Evolutionary conservation across 352 stramenopile species (phyloP).

Genomic region (Plasmopara halstedii): DNA sequence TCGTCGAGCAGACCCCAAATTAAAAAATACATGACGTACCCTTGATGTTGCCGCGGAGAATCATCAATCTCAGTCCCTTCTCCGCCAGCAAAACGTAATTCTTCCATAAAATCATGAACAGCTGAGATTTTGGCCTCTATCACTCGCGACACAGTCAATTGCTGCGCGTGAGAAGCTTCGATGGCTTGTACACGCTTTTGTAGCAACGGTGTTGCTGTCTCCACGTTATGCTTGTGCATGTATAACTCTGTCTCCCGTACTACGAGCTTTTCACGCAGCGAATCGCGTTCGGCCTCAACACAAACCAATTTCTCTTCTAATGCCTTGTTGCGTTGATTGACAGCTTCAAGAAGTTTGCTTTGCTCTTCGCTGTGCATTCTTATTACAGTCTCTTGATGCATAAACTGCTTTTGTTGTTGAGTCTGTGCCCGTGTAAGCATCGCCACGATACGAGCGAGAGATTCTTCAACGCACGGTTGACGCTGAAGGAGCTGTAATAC

Average conservation of each 20-base stretch:
- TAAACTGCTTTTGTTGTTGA: constrained; percentile 15
- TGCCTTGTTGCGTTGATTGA: constrained; percentile 21
- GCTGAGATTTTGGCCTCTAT: constrained; percentile 48
- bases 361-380: constrained; percentile 24
- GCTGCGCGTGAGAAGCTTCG: constrained; percentile 23
- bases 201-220: constrained; percentile 16
- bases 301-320: constrained; percentile 25
- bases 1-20: constrained; percentile 14
- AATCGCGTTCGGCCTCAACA: constrained; percentile 22
- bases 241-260: constrained; percentile 40
- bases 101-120: constrained; percentile 58
- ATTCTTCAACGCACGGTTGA: constrained; percentile 27
- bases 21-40: constrained; percentile 27
- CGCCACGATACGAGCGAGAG: constrained; percentile 25
- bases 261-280: constrained; percentile 35
- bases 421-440: constrained; percentile 24
- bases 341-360: constrained; percentile 24
- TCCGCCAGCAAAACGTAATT: constrained; percentile 33
- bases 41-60: constrained; percentile 36
- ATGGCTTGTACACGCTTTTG: constrained; percentile 27
- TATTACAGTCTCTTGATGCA: constrained; percentile 17
- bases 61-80: constrained; percentile 63
- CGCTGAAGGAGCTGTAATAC: constrained; percentile 28
- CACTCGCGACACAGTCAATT: constrained; percentile 24
- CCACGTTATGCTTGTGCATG: constrained; percentile 22